Evolutionary conservation across 2,329 filamentous ascomycete species (phyloP), one percentile per base, ranked within the genome.

Genomic region (Aspergillus sp.): DNA sequence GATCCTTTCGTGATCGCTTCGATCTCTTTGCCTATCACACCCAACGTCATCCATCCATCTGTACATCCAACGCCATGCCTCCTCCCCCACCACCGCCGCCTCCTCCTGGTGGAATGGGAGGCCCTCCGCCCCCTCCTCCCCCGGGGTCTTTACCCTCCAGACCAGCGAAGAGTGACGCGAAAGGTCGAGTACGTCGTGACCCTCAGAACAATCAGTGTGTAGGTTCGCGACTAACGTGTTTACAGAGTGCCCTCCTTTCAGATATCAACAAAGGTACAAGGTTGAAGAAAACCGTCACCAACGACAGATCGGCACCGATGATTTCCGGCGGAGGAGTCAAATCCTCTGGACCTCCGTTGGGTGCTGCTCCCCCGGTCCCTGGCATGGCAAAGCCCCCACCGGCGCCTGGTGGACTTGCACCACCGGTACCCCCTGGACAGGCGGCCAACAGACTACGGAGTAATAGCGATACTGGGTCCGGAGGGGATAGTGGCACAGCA

Each of bases 251-350:
- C 50, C 81, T 99, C 32, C 83, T 97, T 42, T 82, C 85, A 66
- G 93, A 97, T 72, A 99, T 99, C 63, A 78, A 79, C 60, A 96
- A 95, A 72, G 94, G 93, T 59, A 81, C 76, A 61, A 77, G 78
- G 56, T 80, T 97, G 54, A 96, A 88, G 74, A 97, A 96, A 73
- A 81, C 90, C 29, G 87, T 91, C 51, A 89, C 92, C 61, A 97
- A 97, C 74, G 93, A 97, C 72, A 87, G 93, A 71, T 97, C 92
- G 19, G 90, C 90, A 6, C 93, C 93, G 0, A 64, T 82, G 47
- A 71, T 97, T 52, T 81, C 73, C 50, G 65, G 78, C 47, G 78
- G 80, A 48, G 79, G 78, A 46, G 78, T 87, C 11, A 75, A 89
- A 52, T 87, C 85, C 60, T 87, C 88, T 57, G 92, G 91, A 45